Percentiles rank a stretch among this genome's conserved stretches.
Conservation (phyloP, 768 basidiomycete species). For the Suillus variegatus region DNA sequence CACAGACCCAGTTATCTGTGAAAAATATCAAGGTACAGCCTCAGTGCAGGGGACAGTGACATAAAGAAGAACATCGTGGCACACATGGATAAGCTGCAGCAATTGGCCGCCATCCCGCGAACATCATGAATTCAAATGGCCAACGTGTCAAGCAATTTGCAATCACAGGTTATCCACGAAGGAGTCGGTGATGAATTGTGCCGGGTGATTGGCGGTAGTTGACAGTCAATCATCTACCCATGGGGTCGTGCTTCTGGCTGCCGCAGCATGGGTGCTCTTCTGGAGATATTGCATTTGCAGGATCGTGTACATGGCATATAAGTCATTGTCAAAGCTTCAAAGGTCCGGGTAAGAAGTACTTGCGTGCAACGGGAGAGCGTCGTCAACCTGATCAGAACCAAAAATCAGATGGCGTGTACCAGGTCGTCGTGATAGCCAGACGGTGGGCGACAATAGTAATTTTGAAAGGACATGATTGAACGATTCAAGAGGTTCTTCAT, state of each 20-base stretch:
- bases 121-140: constrained; percentile 11
- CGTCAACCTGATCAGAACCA: constrained; percentile 16
- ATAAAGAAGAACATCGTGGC: background rate
- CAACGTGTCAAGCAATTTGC: background rate
- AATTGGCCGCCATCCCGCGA: background rate
- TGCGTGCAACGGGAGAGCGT: background rate
- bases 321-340: background rate
- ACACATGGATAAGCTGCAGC: background rate
- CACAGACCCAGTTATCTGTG: background rate
- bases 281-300: constrained; percentile 48
- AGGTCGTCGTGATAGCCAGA: constrained; percentile 51
- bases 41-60: constrained; percentile 29
- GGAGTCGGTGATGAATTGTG: background rate
- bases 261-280: constrained; percentile 56
- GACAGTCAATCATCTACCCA: constrained; percentile 13
- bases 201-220: background rate
- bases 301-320: constrained; percentile 53
- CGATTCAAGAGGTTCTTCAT: background rate
- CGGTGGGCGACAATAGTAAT: constrained; percentile 54
- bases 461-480: constrained; percentile 27
- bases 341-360: background rate
- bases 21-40: background rate
- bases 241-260: constrained; percentile 54
- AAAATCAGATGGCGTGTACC: constrained; percentile 32
- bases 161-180: background rate